Conservation (phyloP, 768 basidiomycete genomes). For the Cystoderma amianthinum region DNA sequence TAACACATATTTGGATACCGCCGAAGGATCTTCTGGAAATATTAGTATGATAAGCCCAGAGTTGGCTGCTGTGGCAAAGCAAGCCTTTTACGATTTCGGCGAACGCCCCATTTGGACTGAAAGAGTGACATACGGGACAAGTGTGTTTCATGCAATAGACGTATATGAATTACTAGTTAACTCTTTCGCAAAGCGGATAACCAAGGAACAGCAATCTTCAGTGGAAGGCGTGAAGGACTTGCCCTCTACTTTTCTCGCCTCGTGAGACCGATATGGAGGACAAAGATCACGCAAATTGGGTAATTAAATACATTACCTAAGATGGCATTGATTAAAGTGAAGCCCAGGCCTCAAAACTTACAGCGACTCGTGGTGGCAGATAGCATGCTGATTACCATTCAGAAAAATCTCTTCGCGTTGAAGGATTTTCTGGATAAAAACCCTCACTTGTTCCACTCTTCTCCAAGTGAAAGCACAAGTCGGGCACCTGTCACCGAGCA, state of each 20-base stretch:
- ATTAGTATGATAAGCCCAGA: conserved; percentile 53
- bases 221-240: conserved; percentile 84
- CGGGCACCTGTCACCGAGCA: conserved; percentile 62
- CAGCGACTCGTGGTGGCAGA: conserved; percentile 65
- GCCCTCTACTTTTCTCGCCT: conserved; percentile 83
- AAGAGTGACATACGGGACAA: conserved; percentile 67
- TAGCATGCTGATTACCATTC: conserved; percentile 54
- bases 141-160: conserved; percentile 26
- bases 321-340: too few relatives aligned
- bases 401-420: conserved; percentile 73
- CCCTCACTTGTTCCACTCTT: conserved; percentile 78
- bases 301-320: too few relatives aligned
- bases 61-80: conserved; percentile 66
- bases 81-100: conserved; percentile 82
- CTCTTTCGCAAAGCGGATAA: conserved; percentile 40
- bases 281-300: conserved; percentile 64
- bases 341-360: conserved; percentile 20
- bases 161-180: not conserved
- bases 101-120: conserved; percentile 82
- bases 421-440: conserved; percentile 77
- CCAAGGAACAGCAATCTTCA: conserved; percentile 72
- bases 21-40: conserved; percentile 39
- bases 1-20: conserved; percentile 68
- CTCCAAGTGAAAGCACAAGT: conserved; percentile 61
- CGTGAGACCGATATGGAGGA: conserved; percentile 82